A percentile compares a stretch with the other conserved stretches of the same genome.
These are phyloP conservation scores for Melaleuca quinquenervia DNA, from an alignment of 345 rosid species.

Conservation along the genomic window DNA sequence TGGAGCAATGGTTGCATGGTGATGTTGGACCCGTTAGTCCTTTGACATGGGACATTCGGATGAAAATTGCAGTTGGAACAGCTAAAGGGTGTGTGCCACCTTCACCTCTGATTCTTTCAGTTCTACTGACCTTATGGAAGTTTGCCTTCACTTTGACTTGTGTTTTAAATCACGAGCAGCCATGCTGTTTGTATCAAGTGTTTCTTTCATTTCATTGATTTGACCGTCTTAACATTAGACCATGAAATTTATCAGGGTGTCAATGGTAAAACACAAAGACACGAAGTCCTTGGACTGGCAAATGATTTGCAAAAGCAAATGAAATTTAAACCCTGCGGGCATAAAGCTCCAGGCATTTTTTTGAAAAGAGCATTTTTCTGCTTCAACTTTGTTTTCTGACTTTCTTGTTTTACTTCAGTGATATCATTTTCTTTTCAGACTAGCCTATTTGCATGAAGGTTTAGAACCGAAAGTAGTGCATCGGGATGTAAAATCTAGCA, in stretches of 20 bases:
- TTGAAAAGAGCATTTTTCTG: neutral
- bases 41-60: constrained; percentile 81
- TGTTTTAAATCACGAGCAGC: neutral
- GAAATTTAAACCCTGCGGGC: neutral
- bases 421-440: constrained; percentile 27
- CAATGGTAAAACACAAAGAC: neutral
- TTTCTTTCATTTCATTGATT: neutral
- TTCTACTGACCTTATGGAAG: neutral
- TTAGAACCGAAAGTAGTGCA: constrained; percentile 96
- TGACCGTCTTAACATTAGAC: neutral
- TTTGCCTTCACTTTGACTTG: neutral
- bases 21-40: constrained; percentile 86
- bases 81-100: constrained; percentile 61
- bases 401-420: neutral
- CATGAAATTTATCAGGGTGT: neutral
- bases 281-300: neutral
- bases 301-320: neutral
- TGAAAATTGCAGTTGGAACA: constrained; percentile 87
- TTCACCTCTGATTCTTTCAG: neutral
- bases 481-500: constrained; percentile 89
- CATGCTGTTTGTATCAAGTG: neutral
- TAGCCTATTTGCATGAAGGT: constrained; percentile 93
- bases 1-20: constrained; percentile 98
- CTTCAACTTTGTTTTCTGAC: neutral
- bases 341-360: neutral